These are phyloP conservation scores for Astrothelium subdiscretum DNA, from an alignment of 495 filamentous ascomycete species.

Conservation along the genomic window DNA sequence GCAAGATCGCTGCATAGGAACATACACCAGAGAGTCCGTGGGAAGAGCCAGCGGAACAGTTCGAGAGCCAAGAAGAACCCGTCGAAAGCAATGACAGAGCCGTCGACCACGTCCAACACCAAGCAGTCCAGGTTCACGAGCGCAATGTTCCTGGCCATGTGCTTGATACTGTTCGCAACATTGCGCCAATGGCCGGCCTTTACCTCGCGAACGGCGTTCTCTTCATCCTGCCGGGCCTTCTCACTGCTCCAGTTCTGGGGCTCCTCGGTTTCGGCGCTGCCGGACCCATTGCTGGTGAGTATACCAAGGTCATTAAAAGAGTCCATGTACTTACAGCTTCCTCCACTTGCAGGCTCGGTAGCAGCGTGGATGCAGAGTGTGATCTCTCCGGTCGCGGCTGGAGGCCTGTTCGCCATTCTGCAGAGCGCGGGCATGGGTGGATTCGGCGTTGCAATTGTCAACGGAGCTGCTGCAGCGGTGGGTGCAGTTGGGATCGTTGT, in stretches of 20 bases:
- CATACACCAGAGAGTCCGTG: background rate
- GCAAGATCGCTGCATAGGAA: background rate
- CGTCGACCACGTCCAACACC: too few species aligned
- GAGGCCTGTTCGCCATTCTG: constrained; percentile 14
- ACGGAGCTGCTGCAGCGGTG: background rate
- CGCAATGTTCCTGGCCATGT: background rate
- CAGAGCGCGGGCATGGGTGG: constrained; percentile 23
- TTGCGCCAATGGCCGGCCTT: background rate
- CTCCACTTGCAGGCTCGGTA: constrained; percentile 8
- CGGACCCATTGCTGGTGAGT: background rate
- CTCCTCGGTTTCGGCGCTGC: background rate
- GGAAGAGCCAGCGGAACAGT: background rate
- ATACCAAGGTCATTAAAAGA: background rate
- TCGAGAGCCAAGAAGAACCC: background rate
- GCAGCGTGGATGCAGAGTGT: constrained; percentile 13
- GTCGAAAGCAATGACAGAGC: too few species aligned
- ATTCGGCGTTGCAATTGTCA: constrained; percentile 16
- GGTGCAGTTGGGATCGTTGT: background rate
- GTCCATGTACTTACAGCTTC: background rate
- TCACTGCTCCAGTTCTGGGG: background rate
- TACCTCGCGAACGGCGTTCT: background rate
- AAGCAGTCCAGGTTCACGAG: too few species aligned
- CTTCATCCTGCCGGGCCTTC: background rate
- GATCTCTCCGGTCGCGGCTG: constrained; percentile 13
- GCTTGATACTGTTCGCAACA: background rate